A percentile compares a stretch with the other conserved stretches of the same genome.
These are phyloP conservation scores for Rhizopogon sp. DNA, from an alignment of 768 basidiomycete genomes.

Conservation along the genomic window DNA sequence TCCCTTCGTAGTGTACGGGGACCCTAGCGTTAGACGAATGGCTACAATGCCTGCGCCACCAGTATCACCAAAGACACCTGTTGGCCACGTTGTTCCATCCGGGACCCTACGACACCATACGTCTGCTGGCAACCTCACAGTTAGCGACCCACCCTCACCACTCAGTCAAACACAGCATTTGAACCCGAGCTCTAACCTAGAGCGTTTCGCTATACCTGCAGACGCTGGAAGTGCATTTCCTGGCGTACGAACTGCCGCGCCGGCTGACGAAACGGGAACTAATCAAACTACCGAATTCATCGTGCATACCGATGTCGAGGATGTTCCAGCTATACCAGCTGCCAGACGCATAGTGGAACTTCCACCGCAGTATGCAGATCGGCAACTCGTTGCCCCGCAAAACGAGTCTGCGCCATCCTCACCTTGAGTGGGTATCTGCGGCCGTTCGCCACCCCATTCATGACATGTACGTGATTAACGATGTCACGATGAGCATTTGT, in stretches of 20 bases:
- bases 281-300: slow-evolving; percentile 47
- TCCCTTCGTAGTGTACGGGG: slow-evolving; percentile 19
- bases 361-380: slow-evolving; percentile 68
- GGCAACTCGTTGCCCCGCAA: slow-evolving; percentile 20
- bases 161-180: slow-evolving; percentile 4
- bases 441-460: too few species aligned
- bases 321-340: slow-evolving; percentile 32
- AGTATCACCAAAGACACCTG: slow-evolving; percentile 7
- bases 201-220: slow-evolving; percentile 2
- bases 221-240: slow-evolving; percentile 6
- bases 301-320: slow-evolving; percentile 67
- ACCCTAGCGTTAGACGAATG: slow-evolving; percentile 1
- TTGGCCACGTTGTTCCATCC: slow-evolving; percentile 9
- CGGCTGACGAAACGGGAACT: slow-evolving; percentile 39
- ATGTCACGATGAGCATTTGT: too few species aligned
- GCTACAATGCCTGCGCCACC: too few species aligned
- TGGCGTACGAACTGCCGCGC: slow-evolving; percentile 46
- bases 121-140: background rate
- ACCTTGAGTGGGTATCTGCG: too few species aligned
- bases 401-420: background rate
- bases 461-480: too few species aligned
- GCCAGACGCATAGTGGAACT: slow-evolving; percentile 59
- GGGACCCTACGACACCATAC: background rate
- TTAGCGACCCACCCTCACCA: background rate
- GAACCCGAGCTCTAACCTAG: slow-evolving; percentile 11